A percentile compares a stretch with the other conserved stretches of the same genome.
These are phyloP conservation scores for Wickerhamiella spandovensis DNA, from an alignment of 805 yeast genomes.

Conservation along the genomic window DNA sequence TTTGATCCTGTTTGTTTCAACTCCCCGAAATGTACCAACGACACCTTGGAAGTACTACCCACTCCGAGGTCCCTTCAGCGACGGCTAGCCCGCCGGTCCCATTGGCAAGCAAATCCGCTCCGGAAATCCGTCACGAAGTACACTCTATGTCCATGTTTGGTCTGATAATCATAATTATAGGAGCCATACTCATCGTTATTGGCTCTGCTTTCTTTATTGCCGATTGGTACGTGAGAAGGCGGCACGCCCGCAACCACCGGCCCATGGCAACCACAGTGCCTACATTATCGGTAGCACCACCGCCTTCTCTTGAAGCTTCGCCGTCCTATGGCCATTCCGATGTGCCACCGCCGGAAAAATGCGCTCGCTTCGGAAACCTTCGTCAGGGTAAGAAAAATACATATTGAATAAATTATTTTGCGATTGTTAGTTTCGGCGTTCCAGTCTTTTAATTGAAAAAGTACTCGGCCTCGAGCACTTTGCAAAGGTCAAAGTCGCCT, in stretches of 20 bases:
- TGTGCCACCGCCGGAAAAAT: neutral
- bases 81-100: neutral
- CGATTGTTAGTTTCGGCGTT: too few species aligned
- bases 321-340: neutral
- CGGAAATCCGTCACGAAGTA: neutral
- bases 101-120: neutral
- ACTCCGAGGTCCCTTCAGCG: neutral
- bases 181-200: neutral
- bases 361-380: neutral
- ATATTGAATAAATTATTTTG: too few species aligned
- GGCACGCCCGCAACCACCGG: neutral
- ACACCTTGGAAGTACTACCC: neutral
- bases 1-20: too few species aligned
- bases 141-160: neutral
- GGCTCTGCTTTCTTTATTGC: neutral
- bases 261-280: neutral
- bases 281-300: too few species aligned
- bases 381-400: neutral
- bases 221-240: neutral
- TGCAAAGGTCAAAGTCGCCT: slow-evolving; percentile 63
- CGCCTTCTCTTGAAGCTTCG: too few species aligned
- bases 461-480: slow-evolving; percentile 53
- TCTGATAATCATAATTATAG: neutral
- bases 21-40: neutral
- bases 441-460: slow-evolving; percentile 38